Percentiles rank a stretch among this genome's conserved stretches.
These are phyloP conservation scores for Cryptosporidium ubiquitum DNA, from an alignment of 169 alveolate genomes.

Conservation along the genomic window DNA sequence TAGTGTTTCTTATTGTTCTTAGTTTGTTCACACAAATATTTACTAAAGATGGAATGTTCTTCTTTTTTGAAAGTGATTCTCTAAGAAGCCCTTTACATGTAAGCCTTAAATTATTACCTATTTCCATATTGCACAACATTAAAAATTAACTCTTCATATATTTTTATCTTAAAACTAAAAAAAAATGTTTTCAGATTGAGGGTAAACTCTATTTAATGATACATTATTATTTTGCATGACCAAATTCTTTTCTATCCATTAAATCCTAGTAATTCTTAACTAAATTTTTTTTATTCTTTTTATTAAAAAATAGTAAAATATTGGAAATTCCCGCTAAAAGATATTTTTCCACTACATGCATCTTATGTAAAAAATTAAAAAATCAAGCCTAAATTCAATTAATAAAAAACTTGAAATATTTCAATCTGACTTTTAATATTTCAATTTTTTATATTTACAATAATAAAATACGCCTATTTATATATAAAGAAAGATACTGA, in stretches of 20 bases:
- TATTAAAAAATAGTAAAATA: too few species aligned
- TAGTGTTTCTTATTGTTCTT: conserved; percentile 32
- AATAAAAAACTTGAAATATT: too few species aligned
- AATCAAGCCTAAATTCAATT: neutral
- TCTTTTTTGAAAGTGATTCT: conserved; percentile 22
- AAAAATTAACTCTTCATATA: neutral
- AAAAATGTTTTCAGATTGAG: too few species aligned
- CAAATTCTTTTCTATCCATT: neutral
- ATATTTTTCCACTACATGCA: neutral
- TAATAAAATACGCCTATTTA: too few species aligned
- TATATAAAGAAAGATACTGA: neutral
- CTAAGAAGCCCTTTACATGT: conserved; percentile 58
- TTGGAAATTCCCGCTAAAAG: neutral
- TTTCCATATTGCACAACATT: neutral
- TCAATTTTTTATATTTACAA: too few species aligned
- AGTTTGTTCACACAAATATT: conserved; percentile 38
- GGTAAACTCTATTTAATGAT: neutral
- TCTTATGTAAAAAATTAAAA: too few species aligned
- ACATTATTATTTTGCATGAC: neutral
- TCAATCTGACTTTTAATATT: too few species aligned
- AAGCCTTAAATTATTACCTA: conserved; percentile 13
- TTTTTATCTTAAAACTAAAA: neutral
- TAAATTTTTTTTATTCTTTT: too few species aligned
- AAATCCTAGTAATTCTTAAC: neutral
- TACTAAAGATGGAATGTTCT: neutral